Conservation (phyloP, 2,329 filamentous ascomycete species). For the Clarireedia homoeocarpa region DNA sequence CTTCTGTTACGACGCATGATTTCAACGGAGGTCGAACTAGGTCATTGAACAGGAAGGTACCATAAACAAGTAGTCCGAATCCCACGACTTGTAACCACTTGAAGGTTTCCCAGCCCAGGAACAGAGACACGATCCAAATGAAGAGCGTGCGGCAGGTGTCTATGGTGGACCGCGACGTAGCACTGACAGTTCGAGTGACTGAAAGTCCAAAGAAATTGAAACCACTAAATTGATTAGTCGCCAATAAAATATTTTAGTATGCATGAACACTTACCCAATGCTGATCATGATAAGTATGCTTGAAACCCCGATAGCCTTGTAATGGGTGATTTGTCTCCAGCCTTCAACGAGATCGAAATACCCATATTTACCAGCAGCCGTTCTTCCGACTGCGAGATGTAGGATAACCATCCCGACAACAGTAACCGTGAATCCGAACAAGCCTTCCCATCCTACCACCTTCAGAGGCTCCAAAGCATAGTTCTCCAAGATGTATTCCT, state of each 20-base stretch:
- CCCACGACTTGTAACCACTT: slow-evolving; percentile 93
- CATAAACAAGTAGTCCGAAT: slow-evolving; percentile 86
- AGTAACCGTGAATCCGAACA: slow-evolving; percentile 83
- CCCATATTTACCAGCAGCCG: slow-evolving; percentile 64
- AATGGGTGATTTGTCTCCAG: slow-evolving; percentile 68
- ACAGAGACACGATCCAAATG: slow-evolving; percentile 93
- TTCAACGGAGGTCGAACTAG: slow-evolving; percentile 76
- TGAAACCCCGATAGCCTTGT: slow-evolving; percentile 63
- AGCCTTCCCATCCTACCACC: slow-evolving; percentile 92
- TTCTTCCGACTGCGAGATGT: slow-evolving; percentile 69
- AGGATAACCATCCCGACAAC: slow-evolving; percentile 70
- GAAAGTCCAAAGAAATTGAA: slow-evolving; percentile 99
- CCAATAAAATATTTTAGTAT: background rate
- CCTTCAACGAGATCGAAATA: slow-evolving; percentile 90
- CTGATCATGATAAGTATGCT: slow-evolving; percentile 94
- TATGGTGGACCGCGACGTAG: slow-evolving; percentile 90
- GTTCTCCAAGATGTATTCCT: slow-evolving; percentile 83
- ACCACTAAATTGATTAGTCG: slow-evolving; percentile 46
- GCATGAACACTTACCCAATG: slow-evolving; percentile 63
- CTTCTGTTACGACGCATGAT: slow-evolving; percentile 49
- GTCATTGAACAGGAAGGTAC: slow-evolving; percentile 94
- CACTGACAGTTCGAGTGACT: slow-evolving; percentile 81
- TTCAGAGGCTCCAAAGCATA: slow-evolving; percentile 69
- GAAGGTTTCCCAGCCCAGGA: slow-evolving; percentile 93
- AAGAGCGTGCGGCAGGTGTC: slow-evolving; percentile 96